Percentiles rank a stretch among this genome's conserved stretches.
Conservation (phyloP, 2,329 filamentous ascomycete genomes). For the Amylocarpus encephaloides region DNA sequence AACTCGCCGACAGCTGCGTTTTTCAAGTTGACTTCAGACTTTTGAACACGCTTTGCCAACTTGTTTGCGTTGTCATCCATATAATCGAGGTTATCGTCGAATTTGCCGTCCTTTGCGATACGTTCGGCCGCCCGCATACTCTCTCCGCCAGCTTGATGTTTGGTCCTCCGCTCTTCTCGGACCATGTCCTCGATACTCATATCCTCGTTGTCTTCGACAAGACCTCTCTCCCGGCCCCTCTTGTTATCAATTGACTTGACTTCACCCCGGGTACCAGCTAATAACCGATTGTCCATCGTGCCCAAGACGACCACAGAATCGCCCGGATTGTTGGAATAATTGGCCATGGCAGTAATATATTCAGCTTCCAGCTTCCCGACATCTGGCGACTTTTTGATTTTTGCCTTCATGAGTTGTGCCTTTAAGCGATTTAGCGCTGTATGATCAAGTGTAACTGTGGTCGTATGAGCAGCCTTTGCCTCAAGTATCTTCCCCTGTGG, state of each 20-base stretch:
- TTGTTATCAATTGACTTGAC: constrained; percentile 73
- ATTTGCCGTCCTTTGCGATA: constrained; percentile 89
- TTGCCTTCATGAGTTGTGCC: constrained; percentile 94
- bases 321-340: constrained; percentile 49
- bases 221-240: constrained; percentile 75
- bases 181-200: constrained; percentile 98
- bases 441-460: constrained; percentile 57
- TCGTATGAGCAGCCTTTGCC: constrained; percentile 43
- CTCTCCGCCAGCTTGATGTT: constrained; percentile 70
- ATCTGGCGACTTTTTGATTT: constrained; percentile 71
- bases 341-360: constrained; percentile 70
- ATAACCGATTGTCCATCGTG: constrained; percentile 82
- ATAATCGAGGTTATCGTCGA: constrained; percentile 89
- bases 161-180: constrained; percentile 82
- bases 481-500: constrained; percentile 52
- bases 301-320: constrained; percentile 72
- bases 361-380: constrained; percentile 71
- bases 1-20: constrained; percentile 83
- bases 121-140: constrained; percentile 78
- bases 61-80: constrained; percentile 94
- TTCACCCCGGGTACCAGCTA: constrained; percentile 68
- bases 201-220: constrained; percentile 85
- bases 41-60: constrained; percentile 79
- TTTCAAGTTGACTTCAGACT: constrained; percentile 80
- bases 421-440: constrained; percentile 83